A percentile compares a stretch with the other conserved stretches of the same genome.
Conservation (phyloP, 768 basidiomycete species). For the Suillus fuscotomentosus region DNA sequence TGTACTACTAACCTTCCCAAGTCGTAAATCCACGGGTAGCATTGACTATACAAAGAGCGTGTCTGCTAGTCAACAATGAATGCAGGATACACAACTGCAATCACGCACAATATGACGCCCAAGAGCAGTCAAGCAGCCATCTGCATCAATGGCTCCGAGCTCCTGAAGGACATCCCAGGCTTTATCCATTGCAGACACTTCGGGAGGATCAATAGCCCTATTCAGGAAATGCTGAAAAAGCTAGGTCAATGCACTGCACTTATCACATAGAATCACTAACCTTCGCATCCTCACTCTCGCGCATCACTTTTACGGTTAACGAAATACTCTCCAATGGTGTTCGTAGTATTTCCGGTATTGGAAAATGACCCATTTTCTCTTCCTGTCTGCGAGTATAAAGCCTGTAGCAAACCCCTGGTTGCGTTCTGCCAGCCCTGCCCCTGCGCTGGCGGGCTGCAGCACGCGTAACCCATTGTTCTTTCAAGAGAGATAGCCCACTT, state of each 20-base stretch:
- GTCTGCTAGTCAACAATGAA: conserved; percentile 9
- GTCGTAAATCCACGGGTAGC: conserved; percentile 84
- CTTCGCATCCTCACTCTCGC: conserved; percentile 76
- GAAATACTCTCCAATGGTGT: conserved; percentile 83
- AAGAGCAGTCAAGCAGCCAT: conserved; percentile 71
- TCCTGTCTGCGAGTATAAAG: conserved; percentile 78
- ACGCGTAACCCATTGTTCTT: conserved; percentile 73
- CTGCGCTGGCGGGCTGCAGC: conserved; percentile 83
- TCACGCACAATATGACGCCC: conserved; percentile 71
- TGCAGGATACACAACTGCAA: background rate
- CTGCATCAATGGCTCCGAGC: conserved; percentile 70
- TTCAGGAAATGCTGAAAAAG: conserved; percentile 54
- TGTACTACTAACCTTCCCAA: conserved; percentile 64
- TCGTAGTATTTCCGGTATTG: conserved; percentile 85
- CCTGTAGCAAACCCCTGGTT: conserved; percentile 83
- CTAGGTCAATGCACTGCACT: background rate
- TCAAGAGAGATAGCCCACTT: conserved; percentile 69
- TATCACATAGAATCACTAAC: conserved; percentile 33
- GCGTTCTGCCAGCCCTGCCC: conserved; percentile 88
- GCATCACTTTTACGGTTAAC: conserved; percentile 77
- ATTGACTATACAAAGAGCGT: conserved; percentile 49
- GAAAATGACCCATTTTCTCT: conserved; percentile 64
- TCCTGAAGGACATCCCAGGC: conserved; percentile 74
- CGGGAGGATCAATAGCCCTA: conserved; percentile 83
- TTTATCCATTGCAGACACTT: conserved; percentile 67